phyloP scores from a whole-genome alignment of 805 yeast genomes.

The Cyberlindnera petersonii region DNA sequence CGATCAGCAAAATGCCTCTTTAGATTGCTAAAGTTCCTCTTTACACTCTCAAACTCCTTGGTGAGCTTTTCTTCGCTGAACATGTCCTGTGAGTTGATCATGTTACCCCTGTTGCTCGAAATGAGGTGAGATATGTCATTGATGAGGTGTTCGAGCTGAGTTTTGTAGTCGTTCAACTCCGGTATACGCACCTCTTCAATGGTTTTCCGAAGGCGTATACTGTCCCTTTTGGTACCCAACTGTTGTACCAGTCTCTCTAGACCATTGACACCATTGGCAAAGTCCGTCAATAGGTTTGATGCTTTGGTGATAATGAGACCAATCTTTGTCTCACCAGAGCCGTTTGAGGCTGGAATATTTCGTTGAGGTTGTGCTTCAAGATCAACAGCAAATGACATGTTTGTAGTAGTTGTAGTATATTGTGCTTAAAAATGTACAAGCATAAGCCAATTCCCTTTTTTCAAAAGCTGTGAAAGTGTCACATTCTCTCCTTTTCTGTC shows the following conservation, averaged over 20 bases:
- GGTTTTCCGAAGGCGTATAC: conserved; percentile 32
- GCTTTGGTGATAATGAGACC: conserved; percentile 24
- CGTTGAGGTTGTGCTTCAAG: conserved; percentile 30
- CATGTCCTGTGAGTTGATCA: conserved; percentile 20
- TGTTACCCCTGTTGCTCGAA: conserved; percentile 12
- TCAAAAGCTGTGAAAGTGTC: too few relatives aligned
- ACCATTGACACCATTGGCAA: conserved; percentile 46
- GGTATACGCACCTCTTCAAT: conserved; percentile 24
- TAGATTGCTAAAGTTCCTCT: conserved; percentile 39
- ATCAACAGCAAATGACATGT: conserved; percentile 31
- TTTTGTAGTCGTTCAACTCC: conserved; percentile 26
- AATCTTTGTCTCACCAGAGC: conserved; percentile 17
- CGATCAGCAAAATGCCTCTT: conserved; percentile 48
- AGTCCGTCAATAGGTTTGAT: conserved; percentile 32
- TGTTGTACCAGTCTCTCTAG: conserved; percentile 46
- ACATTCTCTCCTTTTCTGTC: too few relatives aligned
- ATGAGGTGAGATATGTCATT: conserved; percentile 25
- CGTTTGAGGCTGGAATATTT: background rate
- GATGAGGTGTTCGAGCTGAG: conserved; percentile 32
- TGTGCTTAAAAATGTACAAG: too few relatives aligned
- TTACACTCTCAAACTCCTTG: conserved; percentile 52
- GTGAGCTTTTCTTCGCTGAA: conserved; percentile 40
- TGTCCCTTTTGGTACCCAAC: conserved; percentile 47
- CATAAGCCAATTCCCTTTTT: too few relatives aligned
- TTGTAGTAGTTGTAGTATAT: too few relatives aligned